phyloP scores from a whole-genome alignment of 2,329 filamentous ascomycete genomes.

The Stenocarpella maydis region DNA sequence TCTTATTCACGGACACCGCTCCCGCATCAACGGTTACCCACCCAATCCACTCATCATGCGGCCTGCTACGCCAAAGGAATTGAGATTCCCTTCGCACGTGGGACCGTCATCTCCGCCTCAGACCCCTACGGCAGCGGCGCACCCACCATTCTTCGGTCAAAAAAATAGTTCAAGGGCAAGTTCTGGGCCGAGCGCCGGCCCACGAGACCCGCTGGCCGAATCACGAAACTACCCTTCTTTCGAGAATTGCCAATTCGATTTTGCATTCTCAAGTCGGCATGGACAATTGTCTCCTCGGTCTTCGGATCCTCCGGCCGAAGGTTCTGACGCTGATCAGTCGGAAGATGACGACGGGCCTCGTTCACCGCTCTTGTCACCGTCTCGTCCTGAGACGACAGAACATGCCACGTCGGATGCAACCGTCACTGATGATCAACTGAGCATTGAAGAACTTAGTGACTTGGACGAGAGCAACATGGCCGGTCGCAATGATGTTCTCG shows the following conservation, averaged over 20 bases:
- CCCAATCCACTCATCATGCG: slow-evolving; percentile 43
- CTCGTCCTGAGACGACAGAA: background rate
- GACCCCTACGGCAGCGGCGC: slow-evolving; percentile 48
- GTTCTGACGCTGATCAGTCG: slow-evolving; percentile 41
- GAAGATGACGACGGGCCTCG: slow-evolving; percentile 38
- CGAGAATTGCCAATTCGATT: slow-evolving; percentile 46
- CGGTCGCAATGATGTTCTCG: slow-evolving; percentile 52
- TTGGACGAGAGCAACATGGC: slow-evolving; percentile 54
- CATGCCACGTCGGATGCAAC: slow-evolving; percentile 10
- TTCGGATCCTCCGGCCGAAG: slow-evolving; percentile 44
- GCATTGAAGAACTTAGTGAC: slow-evolving; percentile 55
- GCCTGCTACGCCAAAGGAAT: slow-evolving; percentile 45
- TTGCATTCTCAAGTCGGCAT: slow-evolving; percentile 43
- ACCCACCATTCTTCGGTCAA: slow-evolving; percentile 42
- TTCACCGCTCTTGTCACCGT: slow-evolving; percentile 36
- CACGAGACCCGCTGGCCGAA: slow-evolving; percentile 37
- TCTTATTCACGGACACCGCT: background rate
- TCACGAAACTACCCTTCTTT: slow-evolving; percentile 42
- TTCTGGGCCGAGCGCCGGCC: slow-evolving; percentile 28
- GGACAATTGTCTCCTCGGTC: slow-evolving; percentile 51
- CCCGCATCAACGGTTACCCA: background rate
- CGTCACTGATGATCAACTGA: slow-evolving; percentile 43
- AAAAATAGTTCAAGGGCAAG: slow-evolving; percentile 39
- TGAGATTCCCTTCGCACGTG: slow-evolving; percentile 45
- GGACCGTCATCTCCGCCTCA: slow-evolving; percentile 53